Base-by-base conservation (phyloP, 106 monocot species). In the Allium cepa region DNA sequence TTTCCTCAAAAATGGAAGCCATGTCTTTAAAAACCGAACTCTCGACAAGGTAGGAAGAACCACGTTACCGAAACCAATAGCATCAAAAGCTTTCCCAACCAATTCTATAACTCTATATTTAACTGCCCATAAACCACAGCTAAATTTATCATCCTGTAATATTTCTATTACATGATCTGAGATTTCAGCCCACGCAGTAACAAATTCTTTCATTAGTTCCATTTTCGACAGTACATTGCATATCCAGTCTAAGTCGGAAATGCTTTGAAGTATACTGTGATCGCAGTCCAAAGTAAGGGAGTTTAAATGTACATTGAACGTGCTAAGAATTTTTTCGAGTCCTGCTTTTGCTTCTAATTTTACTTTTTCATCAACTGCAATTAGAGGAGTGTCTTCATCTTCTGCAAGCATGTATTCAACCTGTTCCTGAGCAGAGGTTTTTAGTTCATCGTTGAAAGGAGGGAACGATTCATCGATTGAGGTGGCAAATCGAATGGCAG, bases 391-490 rank as follows among this genome's bases (percentile, higher is more conserved):
- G 9, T 97, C 88, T 60, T 83, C 82, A 72, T 97, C 96, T 28
- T 84, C 92, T 28, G 76, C 67, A 46, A 97, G 76, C 96, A 97
- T 92, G 65, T 88, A 97, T 26, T 97, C 96, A 45, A 97, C 69
- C 55, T 97, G 96, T 67, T 97, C 96, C 66, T 92, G 91, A 58
- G 96, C 96, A 26, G 96, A 97, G 69, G 75, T 84, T 69, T 83
- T 97, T 51, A 97, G 70, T 18, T 96, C 95, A 72, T 86, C 85
- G 5, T 51, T 52, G 49, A 90, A 94, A 47, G 87, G 87, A 76
- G 82, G 80, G 75, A 82, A 64, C 52, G 84, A 67, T 57, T 15
- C 61, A 36, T 83, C 73, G 7, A 75, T 46, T 1, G 78, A 47
- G 1, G 82, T 86, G 36, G 96, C 91, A 64, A 97, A 88, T 50